A percentile compares a stretch with the other conserved stretches of the same genome.
phyloP scores from a whole-genome alignment of 192 early-diverging fungal genomes.

The Gamsiella multidivaricata region DNA sequence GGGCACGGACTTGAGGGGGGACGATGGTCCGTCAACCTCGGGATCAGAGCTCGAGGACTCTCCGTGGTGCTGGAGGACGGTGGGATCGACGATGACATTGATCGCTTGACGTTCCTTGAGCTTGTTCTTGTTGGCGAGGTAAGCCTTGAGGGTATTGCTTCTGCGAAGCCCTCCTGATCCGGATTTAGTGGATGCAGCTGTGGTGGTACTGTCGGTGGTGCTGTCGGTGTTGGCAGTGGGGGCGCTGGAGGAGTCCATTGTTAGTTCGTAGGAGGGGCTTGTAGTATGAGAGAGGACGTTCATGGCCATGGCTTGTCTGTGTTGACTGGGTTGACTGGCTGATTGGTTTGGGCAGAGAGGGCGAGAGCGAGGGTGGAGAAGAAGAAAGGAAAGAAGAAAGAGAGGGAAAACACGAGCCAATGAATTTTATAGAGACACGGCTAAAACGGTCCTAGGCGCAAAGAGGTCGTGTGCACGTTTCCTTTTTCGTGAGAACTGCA shows the following conservation, averaged over 20 bases:
- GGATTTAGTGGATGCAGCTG: slow-evolving; percentile 6
- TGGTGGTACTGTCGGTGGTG: background rate
- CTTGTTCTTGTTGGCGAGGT: slow-evolving; percentile 56
- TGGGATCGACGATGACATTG: slow-evolving; percentile 47
- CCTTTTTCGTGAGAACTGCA: too few relatives aligned
- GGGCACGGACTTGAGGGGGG: background rate
- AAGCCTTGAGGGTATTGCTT: slow-evolving; percentile 49
- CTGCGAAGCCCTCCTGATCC: slow-evolving; percentile 37
- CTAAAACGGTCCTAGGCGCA: too few relatives aligned
- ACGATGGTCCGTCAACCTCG: background rate
- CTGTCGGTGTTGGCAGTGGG: background rate
- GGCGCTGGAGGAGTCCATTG: slow-evolving; percentile 3
- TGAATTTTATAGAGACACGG: background rate
- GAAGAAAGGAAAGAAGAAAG: slow-evolving; percentile 1
- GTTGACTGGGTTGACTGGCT: background rate
- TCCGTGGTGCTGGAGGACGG: slow-evolving; percentile 15
- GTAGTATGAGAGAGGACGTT: slow-evolving; percentile 27
- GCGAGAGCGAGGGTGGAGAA: too few relatives aligned
- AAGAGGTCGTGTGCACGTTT: too few relatives aligned
- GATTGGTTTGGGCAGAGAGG: background rate
- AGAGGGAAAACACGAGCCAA: background rate
- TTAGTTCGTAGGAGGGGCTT: slow-evolving; percentile 23
- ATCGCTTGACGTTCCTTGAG: slow-evolving; percentile 53
- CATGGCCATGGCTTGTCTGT: slow-evolving; percentile 11
- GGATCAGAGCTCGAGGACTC: slow-evolving; percentile 17